These are phyloP conservation scores for Puccinia horiana DNA, from an alignment of 1,284 basidiomycete genomes.

Conservation along the genomic window DNA sequence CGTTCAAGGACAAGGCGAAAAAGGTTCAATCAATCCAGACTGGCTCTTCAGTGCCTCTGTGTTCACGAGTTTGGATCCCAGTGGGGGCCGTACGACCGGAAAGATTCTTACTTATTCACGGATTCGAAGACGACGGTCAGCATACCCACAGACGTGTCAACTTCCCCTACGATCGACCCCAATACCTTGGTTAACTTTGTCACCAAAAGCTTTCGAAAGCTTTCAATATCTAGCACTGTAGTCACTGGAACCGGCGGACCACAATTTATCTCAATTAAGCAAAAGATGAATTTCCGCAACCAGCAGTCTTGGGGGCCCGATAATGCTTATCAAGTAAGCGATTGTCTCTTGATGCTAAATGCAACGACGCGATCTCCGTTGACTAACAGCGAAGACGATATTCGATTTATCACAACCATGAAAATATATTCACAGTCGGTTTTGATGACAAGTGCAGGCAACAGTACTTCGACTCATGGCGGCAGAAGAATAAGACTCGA, in stretches of 20 bases:
- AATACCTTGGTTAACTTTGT: not conserved
- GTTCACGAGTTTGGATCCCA: slow-evolving; percentile 63
- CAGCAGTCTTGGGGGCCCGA: not conserved
- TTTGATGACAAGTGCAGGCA: slow-evolving; percentile 1
- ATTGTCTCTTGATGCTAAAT: not conserved
- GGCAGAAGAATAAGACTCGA: not conserved
- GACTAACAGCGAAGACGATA: slow-evolving; percentile 9
- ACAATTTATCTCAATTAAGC: slow-evolving; percentile 23
- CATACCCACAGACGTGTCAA: not conserved
- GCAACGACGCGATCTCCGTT: not conserved
- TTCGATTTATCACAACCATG: not conserved
- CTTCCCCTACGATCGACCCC: not conserved
- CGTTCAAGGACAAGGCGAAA: slow-evolving; percentile 70
- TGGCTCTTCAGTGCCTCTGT: slow-evolving; percentile 76
- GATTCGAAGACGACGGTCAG: not conserved
- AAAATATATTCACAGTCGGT: not conserved
- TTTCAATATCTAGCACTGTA: slow-evolving; percentile 6
- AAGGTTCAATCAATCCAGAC: slow-evolving; percentile 68
- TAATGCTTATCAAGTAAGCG: slow-evolving; percentile 17
- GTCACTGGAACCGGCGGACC: slow-evolving; percentile 17
- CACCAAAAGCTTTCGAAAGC: slow-evolving; percentile 11
- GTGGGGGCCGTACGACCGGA: slow-evolving; percentile 14
- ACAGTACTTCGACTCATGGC: slow-evolving; percentile 21
- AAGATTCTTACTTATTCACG: not conserved
- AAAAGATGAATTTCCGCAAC: slow-evolving; percentile 6